These are phyloP conservation scores for Clarireedia paspali DNA, from an alignment of 2,329 filamentous ascomycete genomes.

Conservation along the genomic window DNA sequence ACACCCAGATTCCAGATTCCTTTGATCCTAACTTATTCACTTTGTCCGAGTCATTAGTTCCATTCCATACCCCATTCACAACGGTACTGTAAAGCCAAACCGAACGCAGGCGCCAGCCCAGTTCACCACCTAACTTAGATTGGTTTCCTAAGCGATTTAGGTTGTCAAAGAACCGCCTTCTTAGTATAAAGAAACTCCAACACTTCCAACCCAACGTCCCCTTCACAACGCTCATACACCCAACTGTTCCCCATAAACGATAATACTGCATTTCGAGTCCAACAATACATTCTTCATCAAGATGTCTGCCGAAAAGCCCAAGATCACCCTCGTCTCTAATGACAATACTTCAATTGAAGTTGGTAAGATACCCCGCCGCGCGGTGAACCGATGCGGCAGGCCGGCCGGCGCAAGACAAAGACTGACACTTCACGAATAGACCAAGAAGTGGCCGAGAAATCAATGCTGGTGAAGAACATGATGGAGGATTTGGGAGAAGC, in stretches of 20 bases:
- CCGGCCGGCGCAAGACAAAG: not conserved
- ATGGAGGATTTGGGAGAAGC: slow-evolving; percentile 79
- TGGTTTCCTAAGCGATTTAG: too few species aligned
- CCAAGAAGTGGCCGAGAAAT: slow-evolving; percentile 79
- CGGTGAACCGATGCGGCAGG: not conserved
- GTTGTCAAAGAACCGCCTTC: too few species aligned
- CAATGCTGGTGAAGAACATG: slow-evolving; percentile 96
- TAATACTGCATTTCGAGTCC: not conserved
- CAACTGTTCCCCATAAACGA: not conserved
- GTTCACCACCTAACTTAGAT: too few species aligned
- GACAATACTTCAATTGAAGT: slow-evolving; percentile 41
- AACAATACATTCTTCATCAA: slow-evolving; percentile 11
- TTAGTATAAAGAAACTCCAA: too few species aligned
- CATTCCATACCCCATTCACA: too few species aligned
- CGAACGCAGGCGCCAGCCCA: too few species aligned
- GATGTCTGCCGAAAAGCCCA: slow-evolving; percentile 28
- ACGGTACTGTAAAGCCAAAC: too few species aligned
- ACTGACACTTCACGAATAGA: slow-evolving; percentile 42
- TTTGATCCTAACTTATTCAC: too few species aligned
- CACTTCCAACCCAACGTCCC: too few species aligned
- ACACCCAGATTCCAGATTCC: too few species aligned
- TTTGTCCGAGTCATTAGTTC: too few species aligned
- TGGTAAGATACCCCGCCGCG: slow-evolving; percentile 34
- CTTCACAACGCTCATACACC: not conserved
- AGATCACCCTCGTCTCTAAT: slow-evolving; percentile 41